Conservation (phyloP, 148 eudicot species). For the Talinum fruticosum region DNA sequence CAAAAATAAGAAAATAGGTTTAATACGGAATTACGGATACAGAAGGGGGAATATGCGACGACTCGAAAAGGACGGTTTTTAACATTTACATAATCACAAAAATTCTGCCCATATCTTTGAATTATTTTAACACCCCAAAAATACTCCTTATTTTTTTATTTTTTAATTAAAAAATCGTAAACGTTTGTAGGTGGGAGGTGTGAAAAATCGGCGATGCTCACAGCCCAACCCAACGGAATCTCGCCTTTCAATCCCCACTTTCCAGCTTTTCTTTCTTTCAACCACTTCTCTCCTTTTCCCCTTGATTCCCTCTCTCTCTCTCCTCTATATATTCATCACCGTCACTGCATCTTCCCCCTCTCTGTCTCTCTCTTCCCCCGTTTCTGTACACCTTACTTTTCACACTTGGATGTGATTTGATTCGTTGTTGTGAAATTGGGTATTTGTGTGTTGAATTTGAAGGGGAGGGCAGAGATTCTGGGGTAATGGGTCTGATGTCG, state of each 20-base stretch:
- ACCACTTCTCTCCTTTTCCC: not conserved
- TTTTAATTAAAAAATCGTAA: not conserved
- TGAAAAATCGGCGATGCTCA: constrained; percentile 3
- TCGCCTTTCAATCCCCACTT: not conserved
- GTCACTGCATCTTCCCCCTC: not conserved
- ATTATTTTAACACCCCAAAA: not conserved
- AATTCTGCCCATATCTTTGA: not conserved
- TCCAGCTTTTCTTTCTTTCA: not conserved
- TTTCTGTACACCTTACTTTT: not conserved
- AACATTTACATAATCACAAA: not conserved
- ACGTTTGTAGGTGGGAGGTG: not conserved
- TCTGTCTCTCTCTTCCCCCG: not conserved
- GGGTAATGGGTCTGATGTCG: constrained; percentile 41
- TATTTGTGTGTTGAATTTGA: too few relatives aligned
- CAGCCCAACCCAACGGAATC: constrained; percentile 1
- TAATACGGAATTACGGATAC: constrained; percentile 3
- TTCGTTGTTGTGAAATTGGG: not conserved
- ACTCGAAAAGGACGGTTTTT: constrained; percentile 4
- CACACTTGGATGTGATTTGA: not conserved
- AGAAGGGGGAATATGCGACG: not conserved
- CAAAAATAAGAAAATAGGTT: not conserved
- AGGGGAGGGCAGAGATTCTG: not conserved
- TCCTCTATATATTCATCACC: constrained; percentile 1
- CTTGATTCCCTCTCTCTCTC: constrained; percentile 5
- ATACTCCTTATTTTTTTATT: not conserved